Evolutionary conservation across 345 rosid species (phyloP).

Genomic region (Iberis pinnata): DNA sequence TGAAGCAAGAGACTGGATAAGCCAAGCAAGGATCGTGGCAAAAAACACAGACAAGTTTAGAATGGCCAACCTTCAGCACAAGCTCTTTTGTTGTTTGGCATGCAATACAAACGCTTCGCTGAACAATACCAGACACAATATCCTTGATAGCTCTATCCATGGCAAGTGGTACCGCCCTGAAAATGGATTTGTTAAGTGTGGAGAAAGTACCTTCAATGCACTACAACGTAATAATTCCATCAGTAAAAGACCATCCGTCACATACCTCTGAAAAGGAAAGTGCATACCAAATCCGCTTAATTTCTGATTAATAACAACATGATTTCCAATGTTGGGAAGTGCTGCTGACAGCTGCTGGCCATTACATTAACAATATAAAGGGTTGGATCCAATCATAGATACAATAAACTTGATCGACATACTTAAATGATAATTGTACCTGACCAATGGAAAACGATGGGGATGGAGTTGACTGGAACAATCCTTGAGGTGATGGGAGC

Average conservation of each 20-base stretch:
- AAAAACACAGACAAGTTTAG: neutral
- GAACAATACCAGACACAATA: slow-evolving; percentile 83
- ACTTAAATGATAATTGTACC: slow-evolving; percentile 28
- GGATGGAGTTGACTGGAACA: slow-evolving; percentile 70
- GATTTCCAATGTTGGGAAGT: slow-evolving; percentile 71
- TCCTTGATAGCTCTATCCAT: slow-evolving; percentile 97
- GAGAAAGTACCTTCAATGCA: slow-evolving; percentile 1
- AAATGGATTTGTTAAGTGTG: neutral
- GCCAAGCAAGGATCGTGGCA: neutral
- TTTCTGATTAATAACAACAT: slow-evolving; percentile 78
- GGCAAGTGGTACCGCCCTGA: slow-evolving; percentile 81
- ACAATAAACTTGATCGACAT: neutral
- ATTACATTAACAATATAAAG: slow-evolving; percentile 9
- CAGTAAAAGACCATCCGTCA: slow-evolving; percentile 15
- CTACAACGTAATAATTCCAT: slow-evolving; percentile 2
- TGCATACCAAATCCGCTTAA: slow-evolving; percentile 61
- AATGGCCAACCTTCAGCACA: slow-evolving; percentile 71
- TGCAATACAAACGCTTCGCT: slow-evolving; percentile 96
- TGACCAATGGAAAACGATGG: slow-evolving; percentile 63
- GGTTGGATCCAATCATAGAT: slow-evolving; percentile 5
- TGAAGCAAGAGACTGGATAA: neutral
- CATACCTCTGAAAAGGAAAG: slow-evolving; percentile 87
- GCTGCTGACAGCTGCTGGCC: slow-evolving; percentile 60
- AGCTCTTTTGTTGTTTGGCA: slow-evolving; percentile 97
- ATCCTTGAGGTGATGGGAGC: slow-evolving; percentile 72